A percentile compares a stretch with the other conserved stretches of the same genome.
Evolutionary conservation across 73 alveolate genomes (phyloP).

Genomic region (Loxodes magnus): DNA sequence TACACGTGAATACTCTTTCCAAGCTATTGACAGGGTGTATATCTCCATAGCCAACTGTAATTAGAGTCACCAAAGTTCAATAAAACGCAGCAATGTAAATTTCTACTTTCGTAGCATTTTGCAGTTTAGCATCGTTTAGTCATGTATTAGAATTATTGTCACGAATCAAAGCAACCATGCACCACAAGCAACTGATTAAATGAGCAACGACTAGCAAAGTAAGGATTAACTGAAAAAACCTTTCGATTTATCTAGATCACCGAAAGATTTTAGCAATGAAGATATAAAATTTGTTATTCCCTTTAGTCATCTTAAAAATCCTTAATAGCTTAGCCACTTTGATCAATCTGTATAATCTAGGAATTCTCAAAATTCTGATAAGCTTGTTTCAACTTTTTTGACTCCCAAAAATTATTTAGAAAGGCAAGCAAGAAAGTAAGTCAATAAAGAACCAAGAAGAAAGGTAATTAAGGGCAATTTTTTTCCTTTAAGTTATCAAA

Average conservation of each 20-base stretch:
- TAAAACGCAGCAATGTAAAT: constrained; percentile 61
- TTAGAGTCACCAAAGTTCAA: constrained; percentile 74
- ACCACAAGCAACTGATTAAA: constrained; percentile 81
- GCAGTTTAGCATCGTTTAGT: constrained; percentile 46
- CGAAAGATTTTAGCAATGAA: constrained; percentile 14
- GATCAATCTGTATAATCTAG: constrained; percentile 63
- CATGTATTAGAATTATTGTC: constrained; percentile 67
- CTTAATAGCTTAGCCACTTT: constrained; percentile 52
- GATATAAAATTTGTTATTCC: constrained; percentile 23
- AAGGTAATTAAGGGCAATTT: constrained; percentile 32
- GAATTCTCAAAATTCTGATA: constrained; percentile 50
- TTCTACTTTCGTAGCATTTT: constrained; percentile 17
- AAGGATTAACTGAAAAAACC: constrained; percentile 44
- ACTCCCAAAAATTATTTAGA: constrained; percentile 18
- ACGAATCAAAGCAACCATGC: constrained; percentile 55
- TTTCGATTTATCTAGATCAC: constrained; percentile 37
- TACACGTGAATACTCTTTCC: constrained; percentile 52
- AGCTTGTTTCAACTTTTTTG: constrained; percentile 26
- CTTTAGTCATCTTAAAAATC: constrained; percentile 43
- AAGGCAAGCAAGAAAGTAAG: constrained; percentile 63
- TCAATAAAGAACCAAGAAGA: constrained; percentile 69
- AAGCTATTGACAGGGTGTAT: constrained; percentile 45
- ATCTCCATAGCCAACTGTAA: constrained; percentile 96
- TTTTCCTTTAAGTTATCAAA: constrained; percentile 29
- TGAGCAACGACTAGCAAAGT: constrained; percentile 65